These are phyloP conservation scores for Ganoderma multipileum DNA, from an alignment of 1,284 basidiomycete genomes.

Conservation along the genomic window DNA sequence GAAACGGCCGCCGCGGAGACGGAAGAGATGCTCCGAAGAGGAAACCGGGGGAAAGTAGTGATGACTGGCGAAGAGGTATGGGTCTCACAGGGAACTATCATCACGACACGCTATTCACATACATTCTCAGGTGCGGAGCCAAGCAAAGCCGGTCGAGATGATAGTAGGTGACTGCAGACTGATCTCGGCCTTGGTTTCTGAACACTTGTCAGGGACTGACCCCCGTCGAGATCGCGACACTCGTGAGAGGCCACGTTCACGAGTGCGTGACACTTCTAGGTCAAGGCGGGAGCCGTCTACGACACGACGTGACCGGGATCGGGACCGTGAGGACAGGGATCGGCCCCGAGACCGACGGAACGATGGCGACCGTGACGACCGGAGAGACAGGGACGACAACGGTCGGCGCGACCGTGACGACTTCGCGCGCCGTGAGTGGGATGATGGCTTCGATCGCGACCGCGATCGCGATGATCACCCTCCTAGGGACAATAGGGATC, in stretches of 20 bases:
- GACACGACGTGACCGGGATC: slow-evolving; percentile 50
- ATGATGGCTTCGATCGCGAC: slow-evolving; percentile 37
- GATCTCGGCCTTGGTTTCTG: not conserved
- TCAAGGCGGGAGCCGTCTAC: slow-evolving; percentile 61
- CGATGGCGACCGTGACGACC: slow-evolving; percentile 41
- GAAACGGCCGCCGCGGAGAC: slow-evolving; percentile 59
- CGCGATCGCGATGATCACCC: slow-evolving; percentile 44
- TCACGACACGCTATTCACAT: slow-evolving; percentile 5
- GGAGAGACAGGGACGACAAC: slow-evolving; percentile 38
- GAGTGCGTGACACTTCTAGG: slow-evolving; percentile 64
- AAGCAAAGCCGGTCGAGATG: slow-evolving; percentile 59
- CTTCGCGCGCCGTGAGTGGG: slow-evolving; percentile 33
- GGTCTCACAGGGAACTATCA: slow-evolving; percentile 11
- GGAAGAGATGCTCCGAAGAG: slow-evolving; percentile 66
- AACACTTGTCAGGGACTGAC: slow-evolving; percentile 49
- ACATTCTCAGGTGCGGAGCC: slow-evolving; percentile 52
- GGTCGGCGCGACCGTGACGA: slow-evolving; percentile 45
- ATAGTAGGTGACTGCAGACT: slow-evolving; percentile 52
- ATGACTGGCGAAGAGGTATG: slow-evolving; percentile 84
- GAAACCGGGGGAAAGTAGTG: slow-evolving; percentile 73
- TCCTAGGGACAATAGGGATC: slow-evolving; percentile 46
- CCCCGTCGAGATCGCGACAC: slow-evolving; percentile 64
- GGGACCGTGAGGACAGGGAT: slow-evolving; percentile 49
- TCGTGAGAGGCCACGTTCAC: slow-evolving; percentile 64
- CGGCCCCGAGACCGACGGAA: slow-evolving; percentile 47